These are phyloP conservation scores for Penicillium sp. DNA, from an alignment of 2,329 filamentous ascomycete genomes.

Conservation along the genomic window DNA sequence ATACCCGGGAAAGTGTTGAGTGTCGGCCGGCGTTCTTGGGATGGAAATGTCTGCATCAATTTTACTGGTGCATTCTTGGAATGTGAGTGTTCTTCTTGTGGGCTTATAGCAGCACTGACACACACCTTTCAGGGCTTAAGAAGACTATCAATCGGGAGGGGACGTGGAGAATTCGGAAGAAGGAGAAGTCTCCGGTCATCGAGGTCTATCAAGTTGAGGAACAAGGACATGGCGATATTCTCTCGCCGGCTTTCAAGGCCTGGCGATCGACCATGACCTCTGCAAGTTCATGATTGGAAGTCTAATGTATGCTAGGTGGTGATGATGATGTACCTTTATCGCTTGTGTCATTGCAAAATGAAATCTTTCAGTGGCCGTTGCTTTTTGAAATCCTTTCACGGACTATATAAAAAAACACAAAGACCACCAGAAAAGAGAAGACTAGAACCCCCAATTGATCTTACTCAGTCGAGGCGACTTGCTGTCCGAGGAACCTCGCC, in stretches of 20 bases:
- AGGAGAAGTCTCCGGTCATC: constrained; percentile 54
- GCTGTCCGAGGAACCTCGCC: background rate
- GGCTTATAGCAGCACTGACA: background rate
- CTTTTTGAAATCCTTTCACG: too few species aligned
- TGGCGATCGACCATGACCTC: constrained; percentile 45
- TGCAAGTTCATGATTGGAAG: constrained; percentile 2
- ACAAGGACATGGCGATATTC: constrained; percentile 63
- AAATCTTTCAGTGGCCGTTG: background rate
- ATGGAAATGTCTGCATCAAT: constrained; percentile 88
- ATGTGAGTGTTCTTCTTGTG: constrained; percentile 47
- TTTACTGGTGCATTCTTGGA: constrained; percentile 70
- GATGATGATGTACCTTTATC: background rate
- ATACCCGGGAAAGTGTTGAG: constrained; percentile 69
- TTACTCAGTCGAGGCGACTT: background rate
- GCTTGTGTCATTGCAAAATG: background rate
- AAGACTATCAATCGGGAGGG: constrained; percentile 57
- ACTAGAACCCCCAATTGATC: background rate
- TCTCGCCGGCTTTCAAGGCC: constrained; percentile 67
- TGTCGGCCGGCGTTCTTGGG: constrained; percentile 62
- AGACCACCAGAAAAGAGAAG: too few species aligned
- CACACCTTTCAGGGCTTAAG: constrained; percentile 47
- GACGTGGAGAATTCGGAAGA: constrained; percentile 69
- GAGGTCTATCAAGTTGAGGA: constrained; percentile 67
- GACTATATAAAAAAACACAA: too few species aligned
- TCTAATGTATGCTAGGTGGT: background rate